Base-by-base conservation (phyloP, 2,329 filamentous ascomycete species). In the Xylariaceae sp. region DNA sequence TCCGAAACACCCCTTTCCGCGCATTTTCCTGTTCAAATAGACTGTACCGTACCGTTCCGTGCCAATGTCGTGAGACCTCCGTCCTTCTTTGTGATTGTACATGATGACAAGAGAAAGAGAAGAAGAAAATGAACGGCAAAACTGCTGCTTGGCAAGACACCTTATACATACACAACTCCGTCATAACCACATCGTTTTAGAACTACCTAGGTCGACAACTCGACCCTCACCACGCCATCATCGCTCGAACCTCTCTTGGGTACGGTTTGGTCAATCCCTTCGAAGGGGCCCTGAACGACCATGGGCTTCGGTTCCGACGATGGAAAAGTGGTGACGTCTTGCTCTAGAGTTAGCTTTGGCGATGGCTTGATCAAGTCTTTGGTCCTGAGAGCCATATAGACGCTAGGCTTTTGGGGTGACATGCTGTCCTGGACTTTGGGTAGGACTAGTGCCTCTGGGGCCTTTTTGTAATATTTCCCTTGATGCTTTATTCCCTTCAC, bases 281-380 rank as follows among this genome's bases (percentile, higher is more conserved):
- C 33, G 17, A 33, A 5, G 11, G 34, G 24, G 17, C 39, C 31
- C 33, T 44, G 43, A 12, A 44, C 9, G 12, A 34, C 12, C 5
- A 16, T 16, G 3, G 31, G 21, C n/a, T 36, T 37, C 16, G 23
- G 29, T n/a, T 23, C 39, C 21, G 34, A 21, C 6, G 16, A 23
- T 23, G 6, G 11, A 7, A 24, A 19, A 19, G 19, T 29, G 11
- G 24, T 24, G 41, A 41, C 36, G 2, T 50, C 55, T 16, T 39
- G 55, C n/a, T 63, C 61, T 11, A 63, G 24, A 7, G 58, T 39
- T 1, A 65, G 44, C 44, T 41, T 60, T n/a, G 63, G 63, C n/a
- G 61, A 62, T 17, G 63, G 63, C 24, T 17, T 57, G 19, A 65
- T 54, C 31, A 62, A 29, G 39, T 65, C 63, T 12, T 37, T 55